Evolutionary conservation across 345 rosid genomes (phyloP), one percentile per base, ranked within the genome.

Genomic region (Bruguiera sexangula): DNA sequence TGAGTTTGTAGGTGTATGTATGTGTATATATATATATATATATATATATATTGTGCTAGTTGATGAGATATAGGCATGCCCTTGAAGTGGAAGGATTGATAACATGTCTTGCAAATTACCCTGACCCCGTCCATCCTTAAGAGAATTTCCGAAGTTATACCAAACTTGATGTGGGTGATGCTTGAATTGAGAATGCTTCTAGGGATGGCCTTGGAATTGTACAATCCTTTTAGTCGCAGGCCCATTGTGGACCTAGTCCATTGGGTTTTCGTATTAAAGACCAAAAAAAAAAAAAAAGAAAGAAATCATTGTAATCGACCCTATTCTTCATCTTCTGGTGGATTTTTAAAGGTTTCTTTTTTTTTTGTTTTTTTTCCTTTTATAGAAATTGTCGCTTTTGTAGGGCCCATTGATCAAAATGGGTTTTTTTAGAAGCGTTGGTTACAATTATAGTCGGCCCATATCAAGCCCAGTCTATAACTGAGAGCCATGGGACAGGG

Each of bases 51-150:
- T 56, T 9, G 60, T 56, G 18, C 7, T 6, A 3, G 31, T 56
- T 76, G 75, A 57, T 71, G 56, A 69, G 37, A 16, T 36, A 66
- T 51, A 73, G 62, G 68, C n/a, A 78, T 75, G 87, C 82, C 73
- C 92, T 85, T 87, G 87, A 90, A 87, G 96, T 80, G 83, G 67
- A 93, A 80, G 93, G 77, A 67, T 86, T 62, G 86, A 76, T 90
- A 71, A 82, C 88, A 84, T 90, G 90, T 56, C 98, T 93, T 93
- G 85, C 93, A 93, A 89, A 89, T 82, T 85, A 93, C 93, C 85
- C 85, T 79, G 76, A 67, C 79, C 68, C 46, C 68, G 32, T 66
- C 57, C 64, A 77, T 69, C 58, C 69, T 62, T 68, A 16, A 48
- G 62, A 67, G 57, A 75, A 63, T 60, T 75, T 67, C 69, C 66